phyloP scores from a whole-genome alignment of 208 protist genomes.

The Plasmodiophora brassicae region DNA sequence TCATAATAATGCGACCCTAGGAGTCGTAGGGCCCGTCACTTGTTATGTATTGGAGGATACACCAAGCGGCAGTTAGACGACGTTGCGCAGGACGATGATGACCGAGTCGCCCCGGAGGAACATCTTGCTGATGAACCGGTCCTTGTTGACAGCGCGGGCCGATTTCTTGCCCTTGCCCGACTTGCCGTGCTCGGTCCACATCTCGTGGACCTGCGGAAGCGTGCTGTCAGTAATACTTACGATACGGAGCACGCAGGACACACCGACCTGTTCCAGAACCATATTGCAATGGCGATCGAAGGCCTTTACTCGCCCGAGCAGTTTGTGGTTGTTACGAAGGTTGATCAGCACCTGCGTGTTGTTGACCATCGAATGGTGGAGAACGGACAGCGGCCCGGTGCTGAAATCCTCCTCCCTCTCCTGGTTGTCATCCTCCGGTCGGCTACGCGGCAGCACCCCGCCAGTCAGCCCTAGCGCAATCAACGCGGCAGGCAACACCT shows the following conservation, averaged over 20 bases:
- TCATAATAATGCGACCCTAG: too few species aligned
- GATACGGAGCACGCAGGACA: neutral
- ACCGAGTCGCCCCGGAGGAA: constrained; percentile 98
- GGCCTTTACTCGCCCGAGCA: constrained; percentile 92
- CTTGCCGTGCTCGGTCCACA: constrained; percentile 85
- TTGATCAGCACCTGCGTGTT: constrained; percentile 70
- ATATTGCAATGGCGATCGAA: constrained; percentile 99
- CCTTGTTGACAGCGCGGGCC: constrained; percentile 73
- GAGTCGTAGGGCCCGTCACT: too few species aligned
- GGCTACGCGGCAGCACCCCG: too few species aligned
- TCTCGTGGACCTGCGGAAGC: constrained; percentile 73
- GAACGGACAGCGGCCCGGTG: constrained; percentile 74
- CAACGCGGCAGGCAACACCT: too few species aligned
- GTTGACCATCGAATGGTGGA: constrained; percentile 73
- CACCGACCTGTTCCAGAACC: constrained; percentile 87
- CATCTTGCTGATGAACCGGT: constrained; percentile 88
- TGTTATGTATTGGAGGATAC: neutral
- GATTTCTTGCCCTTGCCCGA: constrained; percentile 76
- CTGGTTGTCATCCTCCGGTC: constrained; percentile 60
- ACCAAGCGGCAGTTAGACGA: constrained; percentile 50
- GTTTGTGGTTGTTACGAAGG: constrained; percentile 97
- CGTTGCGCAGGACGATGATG: constrained; percentile 94
- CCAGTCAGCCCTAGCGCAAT: too few species aligned
- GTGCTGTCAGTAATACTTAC: neutral
- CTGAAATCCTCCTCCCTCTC: constrained; percentile 70